Percentiles rank a stretch among this genome's conserved stretches.
Evolutionary conservation across 2,329 filamentous ascomycete genomes (phyloP).

Genomic region (Colletotrichum viniferum): DNA sequence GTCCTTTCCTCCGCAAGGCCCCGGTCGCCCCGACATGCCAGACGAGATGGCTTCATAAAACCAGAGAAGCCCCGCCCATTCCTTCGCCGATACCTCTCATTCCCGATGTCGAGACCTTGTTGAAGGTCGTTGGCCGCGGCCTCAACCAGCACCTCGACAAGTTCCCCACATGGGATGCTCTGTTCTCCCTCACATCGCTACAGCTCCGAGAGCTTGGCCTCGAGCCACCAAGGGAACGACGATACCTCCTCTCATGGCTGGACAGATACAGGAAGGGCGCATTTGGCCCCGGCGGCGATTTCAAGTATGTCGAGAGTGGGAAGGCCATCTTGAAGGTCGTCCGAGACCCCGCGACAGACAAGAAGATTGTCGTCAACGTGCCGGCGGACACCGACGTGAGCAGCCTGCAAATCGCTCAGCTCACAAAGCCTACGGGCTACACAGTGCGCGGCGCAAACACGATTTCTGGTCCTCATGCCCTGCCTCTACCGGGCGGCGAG

Average conservation of each 20-base stretch:
- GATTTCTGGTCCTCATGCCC: slow-evolving; percentile 77
- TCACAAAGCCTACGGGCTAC: slow-evolving; percentile 53
- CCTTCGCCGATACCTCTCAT: slow-evolving; percentile 84
- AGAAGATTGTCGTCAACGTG: slow-evolving; percentile 61
- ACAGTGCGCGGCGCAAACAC: slow-evolving; percentile 69
- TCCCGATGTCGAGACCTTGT: slow-evolving; percentile 83
- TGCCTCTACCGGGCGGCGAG: slow-evolving; percentile 67
- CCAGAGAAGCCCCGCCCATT: slow-evolving; percentile 42
- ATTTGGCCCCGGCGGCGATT: slow-evolving; percentile 83
- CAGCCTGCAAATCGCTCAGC: slow-evolving; percentile 30
- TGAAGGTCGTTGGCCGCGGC: slow-evolving; percentile 87
- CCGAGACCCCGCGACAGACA: slow-evolving; percentile 44
- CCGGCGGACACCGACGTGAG: slow-evolving; percentile 44
- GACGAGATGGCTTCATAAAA: slow-evolving; percentile 48
- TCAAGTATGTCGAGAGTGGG: slow-evolving; percentile 69
- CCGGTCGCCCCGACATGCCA: slow-evolving; percentile 36
- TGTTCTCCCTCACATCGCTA: slow-evolving; percentile 80
- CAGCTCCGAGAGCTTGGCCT: slow-evolving; percentile 85
- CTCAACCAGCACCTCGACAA: slow-evolving; percentile 84
- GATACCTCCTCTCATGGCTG: slow-evolving; percentile 87
- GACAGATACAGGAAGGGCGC: slow-evolving; percentile 80
- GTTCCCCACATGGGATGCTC: slow-evolving; percentile 86
- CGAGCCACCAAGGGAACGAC: slow-evolving; percentile 80
- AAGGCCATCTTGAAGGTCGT: slow-evolving; percentile 55
- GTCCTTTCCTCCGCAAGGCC: slow-evolving; percentile 18